Percentiles rank a stretch among this genome's conserved stretches.
These are phyloP conservation scores for Penicillium lagena DNA, from an alignment of 495 filamentous ascomycete genomes.

Conservation along the genomic window DNA sequence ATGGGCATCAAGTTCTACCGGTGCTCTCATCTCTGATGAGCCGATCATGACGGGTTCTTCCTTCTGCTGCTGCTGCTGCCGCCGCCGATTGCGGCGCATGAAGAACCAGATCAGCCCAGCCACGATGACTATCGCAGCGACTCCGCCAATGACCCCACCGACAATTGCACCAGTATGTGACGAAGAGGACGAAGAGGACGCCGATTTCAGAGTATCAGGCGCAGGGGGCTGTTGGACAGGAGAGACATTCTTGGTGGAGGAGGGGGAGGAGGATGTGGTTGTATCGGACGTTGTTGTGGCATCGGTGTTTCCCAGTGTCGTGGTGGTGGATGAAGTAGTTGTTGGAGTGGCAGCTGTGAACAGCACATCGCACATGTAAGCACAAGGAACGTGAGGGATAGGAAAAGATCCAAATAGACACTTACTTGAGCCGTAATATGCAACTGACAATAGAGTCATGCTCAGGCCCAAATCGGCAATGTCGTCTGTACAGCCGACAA, in stretches of 20 bases:
- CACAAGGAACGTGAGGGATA: background rate
- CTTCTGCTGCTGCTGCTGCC: background rate
- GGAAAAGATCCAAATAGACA: background rate
- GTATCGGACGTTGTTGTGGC: background rate
- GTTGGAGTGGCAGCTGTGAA: background rate
- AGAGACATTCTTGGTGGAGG: too few species aligned
- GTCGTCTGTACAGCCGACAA: constrained; percentile 1
- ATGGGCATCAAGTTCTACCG: background rate
- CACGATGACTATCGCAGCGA: constrained; percentile 1
- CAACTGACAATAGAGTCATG: background rate
- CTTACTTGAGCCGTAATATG: background rate
- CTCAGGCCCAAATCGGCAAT: background rate
- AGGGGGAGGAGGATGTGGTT: background rate
- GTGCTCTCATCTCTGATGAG: background rate
- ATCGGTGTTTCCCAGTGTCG: background rate
- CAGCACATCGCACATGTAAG: too few species aligned
- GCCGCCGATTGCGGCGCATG: background rate
- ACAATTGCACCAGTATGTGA: constrained; percentile 6
- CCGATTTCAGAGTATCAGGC: background rate
- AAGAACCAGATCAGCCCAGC: constrained; percentile 5
- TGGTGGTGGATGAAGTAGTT: background rate
- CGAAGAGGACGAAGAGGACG: background rate
- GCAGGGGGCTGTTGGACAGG: too few species aligned
- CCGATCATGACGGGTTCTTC: background rate
- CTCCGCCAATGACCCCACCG: constrained; percentile 9